Conservation (phyloP, 257 asterid genomes). For the Solanum pinnatisectum region DNA sequence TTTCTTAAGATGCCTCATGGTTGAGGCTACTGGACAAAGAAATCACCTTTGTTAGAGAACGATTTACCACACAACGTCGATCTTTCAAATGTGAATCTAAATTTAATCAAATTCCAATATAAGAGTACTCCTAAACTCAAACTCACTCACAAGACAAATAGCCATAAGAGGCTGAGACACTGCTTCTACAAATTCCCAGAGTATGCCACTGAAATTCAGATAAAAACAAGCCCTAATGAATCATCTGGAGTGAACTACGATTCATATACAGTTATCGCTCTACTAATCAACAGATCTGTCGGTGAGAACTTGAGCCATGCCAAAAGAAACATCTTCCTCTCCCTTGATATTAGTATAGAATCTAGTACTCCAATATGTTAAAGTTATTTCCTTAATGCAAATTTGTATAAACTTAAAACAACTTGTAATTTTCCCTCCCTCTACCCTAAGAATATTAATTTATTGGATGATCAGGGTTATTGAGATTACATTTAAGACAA, state of each 20-base stretch:
- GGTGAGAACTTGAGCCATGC: neutral
- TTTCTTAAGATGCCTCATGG: neutral
- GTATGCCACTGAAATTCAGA: neutral
- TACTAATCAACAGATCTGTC: neutral
- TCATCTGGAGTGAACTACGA: neutral
- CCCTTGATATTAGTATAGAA: neutral
- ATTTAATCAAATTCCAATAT: neutral
- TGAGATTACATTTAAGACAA: neutral
- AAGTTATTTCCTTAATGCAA: neutral
- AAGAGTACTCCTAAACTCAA: neutral
- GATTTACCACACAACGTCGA: fast-evolving
- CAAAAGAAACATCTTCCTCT: neutral
- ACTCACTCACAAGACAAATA: neutral
- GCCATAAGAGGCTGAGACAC: neutral
- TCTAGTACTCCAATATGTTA: neutral
- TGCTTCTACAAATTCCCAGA: neutral
- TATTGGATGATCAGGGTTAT: neutral
- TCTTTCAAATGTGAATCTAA: neutral
- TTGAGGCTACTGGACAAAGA: neutral
- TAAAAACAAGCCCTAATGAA: neutral
- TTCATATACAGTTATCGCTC: neutral
- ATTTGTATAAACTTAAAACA: neutral
- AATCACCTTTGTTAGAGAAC: neutral
- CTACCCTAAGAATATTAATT: neutral
- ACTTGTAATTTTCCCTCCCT: neutral